Evolutionary conservation across 345 rosid species (phyloP).

Genomic region (Boechera divaricarpa): DNA sequence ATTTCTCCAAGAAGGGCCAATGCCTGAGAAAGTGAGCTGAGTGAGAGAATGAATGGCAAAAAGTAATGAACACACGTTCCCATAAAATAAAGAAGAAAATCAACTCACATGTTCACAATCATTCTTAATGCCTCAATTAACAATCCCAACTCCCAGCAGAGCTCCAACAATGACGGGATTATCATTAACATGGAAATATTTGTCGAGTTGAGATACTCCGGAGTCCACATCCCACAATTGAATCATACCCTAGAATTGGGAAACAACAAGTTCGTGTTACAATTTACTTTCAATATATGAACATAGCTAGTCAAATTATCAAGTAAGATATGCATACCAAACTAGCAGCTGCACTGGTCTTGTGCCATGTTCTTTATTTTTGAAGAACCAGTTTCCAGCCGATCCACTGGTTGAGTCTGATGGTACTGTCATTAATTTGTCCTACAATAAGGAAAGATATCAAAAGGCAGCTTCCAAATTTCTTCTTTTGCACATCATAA

Average conservation of each 20-base stretch:
- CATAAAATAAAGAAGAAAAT: too few species aligned
- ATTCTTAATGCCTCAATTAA: too few species aligned
- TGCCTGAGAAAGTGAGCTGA: too few species aligned
- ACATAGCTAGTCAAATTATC: conserved; percentile 17
- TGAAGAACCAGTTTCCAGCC: conserved; percentile 90
- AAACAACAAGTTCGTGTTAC: conserved; percentile 27
- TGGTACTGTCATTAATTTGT: conserved; percentile 86
- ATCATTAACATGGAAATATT: too few species aligned
- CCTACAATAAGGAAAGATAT: conserved; percentile 53
- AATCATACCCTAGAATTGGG: not conserved
- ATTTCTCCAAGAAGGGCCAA: too few species aligned
- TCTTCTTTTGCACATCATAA: conserved; percentile 24
- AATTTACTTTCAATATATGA: conserved; percentile 20
- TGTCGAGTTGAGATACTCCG: too few species aligned
- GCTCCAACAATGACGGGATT: too few species aligned
- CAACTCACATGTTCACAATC: too few species aligned
- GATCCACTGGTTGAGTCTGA: conserved; percentile 75
- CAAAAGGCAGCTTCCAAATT: conserved; percentile 5
- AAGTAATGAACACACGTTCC: too few species aligned
- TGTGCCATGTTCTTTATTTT: conserved; percentile 50
- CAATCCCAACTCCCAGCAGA: too few species aligned
- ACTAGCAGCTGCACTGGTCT: conserved; percentile 95
- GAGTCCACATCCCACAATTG: too few species aligned
- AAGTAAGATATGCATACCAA: conserved; percentile 54
- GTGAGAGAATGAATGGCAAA: too few species aligned